Base-by-base conservation (phyloP, 768 basidiomycete species). In the Galerina sulciceps region DNA sequence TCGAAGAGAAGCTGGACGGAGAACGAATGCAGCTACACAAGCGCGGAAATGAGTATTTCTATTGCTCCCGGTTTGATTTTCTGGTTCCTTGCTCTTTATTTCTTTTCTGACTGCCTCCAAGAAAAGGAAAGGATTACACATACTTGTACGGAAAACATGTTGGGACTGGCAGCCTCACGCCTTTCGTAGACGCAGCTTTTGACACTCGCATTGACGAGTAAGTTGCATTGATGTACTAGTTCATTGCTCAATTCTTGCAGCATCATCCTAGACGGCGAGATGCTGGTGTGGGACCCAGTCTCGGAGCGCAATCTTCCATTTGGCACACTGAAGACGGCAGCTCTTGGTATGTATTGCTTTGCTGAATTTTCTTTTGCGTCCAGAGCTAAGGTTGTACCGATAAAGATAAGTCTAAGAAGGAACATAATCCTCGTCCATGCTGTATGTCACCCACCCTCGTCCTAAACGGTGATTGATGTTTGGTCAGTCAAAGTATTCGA, bases 1-100 rank as follows among this genome's bases (percentile, higher is more conserved):
- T 99, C 37, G 97, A 99, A 71, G 97, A 99, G 76, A 99, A 99
- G 70, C 81, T 99, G 2, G 97, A 99, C 65, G 97, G 97, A 2
- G 97, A 99, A 71, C 79, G 97, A 35, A 94, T 99, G 75, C 97
- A 99, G 71, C 64, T 99, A 55, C 97, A 99, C 68, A 98, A 93
- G 72, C 82, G 91, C 47, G 94, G 93, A 0, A 90, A 92, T 58
- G 88, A 93, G 69, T 98, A 92, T 69, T 92, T 89, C 64, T 98
- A 96, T 66, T 96, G 90, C 69, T 99, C 97, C 17, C 84, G 96
- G 89, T 92, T 64, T 67, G 75, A 48, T 11, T 18, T 57, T 55
- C 44, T 13, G 0, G 20, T 60, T 56, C 31, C 54, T 9, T 43
- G 23, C 37, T 35, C n/a, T 51, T 36, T 4, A 14, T 35, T 18